Conservation (phyloP, 495 filamentous ascomycete species). For the Penicillium tannophilum region DNA sequence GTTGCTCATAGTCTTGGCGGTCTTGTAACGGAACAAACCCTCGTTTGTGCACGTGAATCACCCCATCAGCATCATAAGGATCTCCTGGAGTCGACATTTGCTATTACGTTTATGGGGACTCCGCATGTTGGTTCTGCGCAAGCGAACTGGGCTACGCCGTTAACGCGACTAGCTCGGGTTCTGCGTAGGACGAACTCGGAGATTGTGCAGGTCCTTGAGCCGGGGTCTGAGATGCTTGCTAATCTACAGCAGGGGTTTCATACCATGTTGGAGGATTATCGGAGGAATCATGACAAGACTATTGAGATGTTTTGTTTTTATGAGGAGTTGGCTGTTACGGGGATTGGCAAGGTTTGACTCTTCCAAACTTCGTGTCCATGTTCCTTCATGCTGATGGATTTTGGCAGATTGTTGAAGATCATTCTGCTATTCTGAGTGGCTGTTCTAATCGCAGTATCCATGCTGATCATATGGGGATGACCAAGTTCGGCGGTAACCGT, state of each 20-base stretch:
- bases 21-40: slow-evolving; percentile 9
- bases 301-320: slow-evolving; percentile 13
- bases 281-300: background rate
- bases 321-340: slow-evolving; percentile 6
- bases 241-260: slow-evolving; percentile 13
- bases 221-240: slow-evolving; percentile 10
- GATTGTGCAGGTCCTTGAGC: slow-evolving; percentile 4
- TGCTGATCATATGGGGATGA: slow-evolving; percentile 11
- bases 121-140: slow-evolving; percentile 8
- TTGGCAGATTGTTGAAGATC: slow-evolving; percentile 4
- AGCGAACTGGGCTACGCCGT: slow-evolving; percentile 1
- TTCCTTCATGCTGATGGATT: background rate
- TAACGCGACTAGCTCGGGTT: background rate
- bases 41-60: background rate
- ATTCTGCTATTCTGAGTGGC: slow-evolving; percentile 10
- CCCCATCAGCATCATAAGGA: slow-evolving; percentile 3
- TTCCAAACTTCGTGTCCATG: background rate
- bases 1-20: slow-evolving; percentile 12
- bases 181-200: slow-evolving; percentile 4
- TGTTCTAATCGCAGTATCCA: slow-evolving; percentile 8
- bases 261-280: slow-evolving; percentile 6
- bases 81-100: background rate
- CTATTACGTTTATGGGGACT: slow-evolving; percentile 8
- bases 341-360: slow-evolving; percentile 8
- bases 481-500: background rate